Percentiles rank a stretch among this genome's conserved stretches.
Conservation (phyloP, 2,329 filamentous ascomycete species). For the Cordyceps farinosa region DNA sequence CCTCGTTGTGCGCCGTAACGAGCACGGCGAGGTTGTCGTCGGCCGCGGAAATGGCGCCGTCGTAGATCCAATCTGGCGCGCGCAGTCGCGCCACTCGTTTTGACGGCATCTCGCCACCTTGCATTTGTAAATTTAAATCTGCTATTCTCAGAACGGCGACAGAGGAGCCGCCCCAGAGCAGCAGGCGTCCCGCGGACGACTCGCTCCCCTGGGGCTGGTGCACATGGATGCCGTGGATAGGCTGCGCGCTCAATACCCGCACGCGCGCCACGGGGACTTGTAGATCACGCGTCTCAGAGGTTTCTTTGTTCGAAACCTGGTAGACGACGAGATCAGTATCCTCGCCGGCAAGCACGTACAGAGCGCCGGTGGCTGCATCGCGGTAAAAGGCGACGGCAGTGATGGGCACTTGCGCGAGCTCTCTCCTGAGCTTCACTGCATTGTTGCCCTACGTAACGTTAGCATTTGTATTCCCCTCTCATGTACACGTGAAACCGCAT, state of each 20-base stretch:
- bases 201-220: conserved; percentile 17
- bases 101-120: no score
- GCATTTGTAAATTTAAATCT: neutral
- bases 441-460: neutral
- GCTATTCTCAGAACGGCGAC: conserved; percentile 35
- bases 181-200: conserved; percentile 31
- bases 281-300: neutral
- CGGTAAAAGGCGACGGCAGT: conserved; percentile 56
- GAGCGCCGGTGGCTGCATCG: conserved; percentile 16
- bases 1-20: conserved; percentile 84
- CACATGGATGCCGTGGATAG: conserved; percentile 69
- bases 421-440: conserved; percentile 26
- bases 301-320: conserved; percentile 34
- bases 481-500: neutral
- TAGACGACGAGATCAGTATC: conserved; percentile 57
- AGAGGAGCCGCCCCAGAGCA: conserved; percentile 69
- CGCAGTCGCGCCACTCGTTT: conserved; percentile 35
- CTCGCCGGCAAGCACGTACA: conserved; percentile 53
- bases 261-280: conserved; percentile 34
- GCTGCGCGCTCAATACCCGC: conserved; percentile 62
- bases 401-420: conserved; percentile 50
- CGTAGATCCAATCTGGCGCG: conserved; percentile 74
- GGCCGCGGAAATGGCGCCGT: conserved; percentile 53
- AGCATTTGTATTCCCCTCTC: neutral
- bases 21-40: conserved; percentile 49